phyloP scores from a whole-genome alignment of 306 rosid species.

The Geum urbanum region DNA sequence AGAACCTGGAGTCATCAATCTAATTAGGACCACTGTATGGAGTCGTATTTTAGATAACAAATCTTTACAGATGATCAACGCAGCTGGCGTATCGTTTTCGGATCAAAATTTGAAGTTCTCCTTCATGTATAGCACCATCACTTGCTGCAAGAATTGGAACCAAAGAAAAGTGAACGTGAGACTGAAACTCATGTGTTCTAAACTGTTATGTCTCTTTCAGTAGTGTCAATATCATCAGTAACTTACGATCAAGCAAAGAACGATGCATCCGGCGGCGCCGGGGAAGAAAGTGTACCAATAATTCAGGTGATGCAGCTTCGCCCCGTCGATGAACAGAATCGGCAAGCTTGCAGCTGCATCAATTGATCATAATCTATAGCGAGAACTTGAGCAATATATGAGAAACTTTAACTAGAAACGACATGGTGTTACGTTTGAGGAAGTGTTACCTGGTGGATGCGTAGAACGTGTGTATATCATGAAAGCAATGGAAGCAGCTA shows the following conservation, averaged over 20 bases:
- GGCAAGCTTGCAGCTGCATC: slow-evolving; percentile 85
- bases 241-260: slow-evolving; percentile 75
- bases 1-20: slow-evolving; percentile 1
- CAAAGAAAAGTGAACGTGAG: no score
- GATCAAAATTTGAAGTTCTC: slow-evolving; percentile 64
- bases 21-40: background rate
- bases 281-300: slow-evolving; percentile 88
- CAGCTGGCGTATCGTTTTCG: slow-evolving; percentile 3
- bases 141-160: slow-evolving; percentile 54
- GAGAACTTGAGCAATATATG: background rate
- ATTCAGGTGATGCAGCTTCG: slow-evolving; percentile 65
- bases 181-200: no score
- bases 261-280: slow-evolving; percentile 67
- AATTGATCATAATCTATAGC: background rate
- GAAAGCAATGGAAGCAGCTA: slow-evolving; percentile 76
- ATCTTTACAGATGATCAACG: background rate
- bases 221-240: no score
- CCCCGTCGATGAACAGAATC: slow-evolving; percentile 85
- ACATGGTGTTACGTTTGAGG: background rate
- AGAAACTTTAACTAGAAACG: background rate
- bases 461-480: slow-evolving; percentile 67
- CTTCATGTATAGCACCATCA: slow-evolving; percentile 69
- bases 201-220: no score
- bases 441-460: slow-evolving; percentile 82
- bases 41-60: background rate